Evolutionary conservation across 768 basidiomycete species (phyloP), one percentile per base, ranked within the genome.

Genomic region (Crucibulum laeve): DNA sequence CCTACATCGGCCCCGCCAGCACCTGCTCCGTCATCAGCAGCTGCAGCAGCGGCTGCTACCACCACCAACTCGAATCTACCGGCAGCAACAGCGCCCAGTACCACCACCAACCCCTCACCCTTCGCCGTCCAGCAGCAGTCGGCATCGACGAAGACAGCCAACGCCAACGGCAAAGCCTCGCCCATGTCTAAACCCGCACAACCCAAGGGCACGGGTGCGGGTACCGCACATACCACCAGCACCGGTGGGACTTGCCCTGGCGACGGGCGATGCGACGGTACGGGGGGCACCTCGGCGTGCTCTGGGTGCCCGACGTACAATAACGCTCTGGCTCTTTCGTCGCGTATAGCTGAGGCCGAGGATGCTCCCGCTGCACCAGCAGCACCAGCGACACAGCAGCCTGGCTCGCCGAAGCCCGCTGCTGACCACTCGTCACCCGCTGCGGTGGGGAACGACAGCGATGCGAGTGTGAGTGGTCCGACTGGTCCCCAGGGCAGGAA

Each of bases 271-370:
- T 99, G 96, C 68, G 91, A 99, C 67, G 96, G 96, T 52, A 94
- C 91, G 10, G 96, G 96, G 55, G 96, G 96, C 42, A 83, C 91
- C 51, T 81, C 80, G 47, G 85, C 90, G 49, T 99, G 96, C 64
- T 80, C 85, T 51, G 96, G 96, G 35, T 99, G 96, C 63, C 96
- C 96, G 10, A 94, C 95, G 24, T 92, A 82, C 69, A 99, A 97
- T 73, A 99, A 99, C 59, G 77, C 76, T 41, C 68, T 81, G 47
- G 63, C 70, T 47, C 67, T 72, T 36, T 64, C 69, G 43, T 62
- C 69, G 45, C 63, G 69, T 42, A 46, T 58, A 32, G 69, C 70
- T 54, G 49, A 53, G 36, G 41, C 38, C 25, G 59, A 50, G 25
- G 54, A 51, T 32, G 46, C 46, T 28, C 34, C 37, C 39, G 37